Base-by-base conservation (phyloP, 495 filamentous ascomycete genomes). In the Penicillium maclennaniae region DNA sequence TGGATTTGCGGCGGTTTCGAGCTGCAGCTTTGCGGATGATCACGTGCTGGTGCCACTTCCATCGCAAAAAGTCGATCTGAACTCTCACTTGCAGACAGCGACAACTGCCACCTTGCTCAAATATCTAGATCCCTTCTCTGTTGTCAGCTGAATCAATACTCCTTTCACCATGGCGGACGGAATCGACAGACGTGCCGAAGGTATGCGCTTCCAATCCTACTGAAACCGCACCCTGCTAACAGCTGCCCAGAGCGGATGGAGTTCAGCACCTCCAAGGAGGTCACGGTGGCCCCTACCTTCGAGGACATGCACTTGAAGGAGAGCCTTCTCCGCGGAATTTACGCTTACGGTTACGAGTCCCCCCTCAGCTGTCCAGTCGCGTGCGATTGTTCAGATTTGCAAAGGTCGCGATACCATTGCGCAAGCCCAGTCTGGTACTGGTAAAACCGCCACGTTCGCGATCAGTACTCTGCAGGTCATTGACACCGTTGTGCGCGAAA, bases 401-500 rank as follows among this genome's bases (percentile, higher is more conserved):
- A 97, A 96, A 77, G 93, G 92, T 55, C 90, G 91, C 69, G 93
- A 99, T 68, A 95, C 91, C 46, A 99, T 99, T 69, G 93, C 93
- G 31, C 93, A 99, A 71, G 93, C 93, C n/a, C 93, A 99, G 79
- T 96, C 91, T 47, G 93, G 93, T 76, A 99, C 93, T 47, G 93
- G 93, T 76, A 99, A 99, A 79, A 99, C 93, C 20, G 93, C 93
- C 9, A 99, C 93, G 1, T 99, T 99, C 78, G 92, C 92, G 50
- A 96, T 99, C 74, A 93, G 89, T 64, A 91, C 95, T 66, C 85
- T 99, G 26, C 93, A 98, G 68, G 88, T 95, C 60, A 91, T 92
- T 76, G 88, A 93, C 62, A 88, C 86, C 3, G 83, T 78, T 38
- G 78, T 97, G 38, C 86, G 91, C 55, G 86, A 93, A 70, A 92